Base-by-base conservation (phyloP, 2,329 filamentous ascomycete genomes). In the Hypomyces perniciosus region DNA sequence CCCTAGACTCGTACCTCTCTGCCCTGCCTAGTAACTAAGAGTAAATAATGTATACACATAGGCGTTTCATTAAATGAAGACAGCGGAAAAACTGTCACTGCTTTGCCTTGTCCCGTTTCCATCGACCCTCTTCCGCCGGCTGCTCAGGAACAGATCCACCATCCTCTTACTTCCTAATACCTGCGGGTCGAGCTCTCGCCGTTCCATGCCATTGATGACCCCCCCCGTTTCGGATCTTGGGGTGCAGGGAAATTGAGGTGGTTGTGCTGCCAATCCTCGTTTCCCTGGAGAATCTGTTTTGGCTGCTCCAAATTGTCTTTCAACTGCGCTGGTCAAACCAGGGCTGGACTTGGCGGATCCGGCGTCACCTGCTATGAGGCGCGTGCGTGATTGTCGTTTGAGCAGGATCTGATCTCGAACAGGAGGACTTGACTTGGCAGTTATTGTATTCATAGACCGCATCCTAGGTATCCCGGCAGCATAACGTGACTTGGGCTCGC, bases 91-190 rank as follows among this genome's bases (percentile, higher is more conserved):
- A 52, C 58, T 64, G 3, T 62, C 62, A 40, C 56, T 57, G 28
- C 54, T 60, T 13, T 54, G 57, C 6, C 54, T 57, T 34, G 55
- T 54, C 46, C 48, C 52, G 28, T 65, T 69, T 9, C 69, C 70
- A 27, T 65, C 61, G 35, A 72, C 69, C 9, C 69, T 67, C 54
- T 62, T 72, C 12, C 72, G 68, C 13, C 77, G 69, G 43, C 71
- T 77, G 53, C 68, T 78, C 29, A 81, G 64, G 58, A 81, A 80
- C 44, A 75, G 52, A 47, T 81, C 77, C 6, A 81, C 77, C 73
- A 81, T 79, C 39, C 68, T 67, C 61, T 73, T 73, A 57, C 76
- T 76, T 2, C 73, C 73, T 53, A 71, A 61, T 0, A 61, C 62
- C 51, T 73, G 70, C 0, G 64, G 61, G 37, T 69, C 65, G 50